Percentiles rank a stretch among this genome's conserved stretches.
Evolutionary conservation across 148 eudicot genomes (phyloP).

Genomic region (Cornus controversa): DNA sequence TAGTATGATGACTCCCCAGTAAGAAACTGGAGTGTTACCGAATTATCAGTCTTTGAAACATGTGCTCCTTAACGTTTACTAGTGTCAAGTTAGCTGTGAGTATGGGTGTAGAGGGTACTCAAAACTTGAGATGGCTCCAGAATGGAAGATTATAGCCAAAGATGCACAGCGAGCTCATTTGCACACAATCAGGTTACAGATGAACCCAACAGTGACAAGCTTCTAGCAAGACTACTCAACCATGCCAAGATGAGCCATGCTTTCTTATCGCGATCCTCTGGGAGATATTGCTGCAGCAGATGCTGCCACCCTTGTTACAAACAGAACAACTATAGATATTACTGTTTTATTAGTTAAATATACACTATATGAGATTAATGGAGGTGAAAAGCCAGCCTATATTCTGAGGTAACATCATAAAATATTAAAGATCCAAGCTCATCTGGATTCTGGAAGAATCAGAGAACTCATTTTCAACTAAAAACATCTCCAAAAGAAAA

Average conservation of each 20-base stretch:
- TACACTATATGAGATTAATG: too few species aligned
- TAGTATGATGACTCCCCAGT: too few species aligned
- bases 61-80: too few species aligned
- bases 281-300: conserved; percentile 68
- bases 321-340: conserved; percentile 64
- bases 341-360: too few species aligned
- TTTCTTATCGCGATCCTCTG: conserved; percentile 26
- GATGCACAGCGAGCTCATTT: conserved; percentile 65
- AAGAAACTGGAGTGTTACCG: too few species aligned
- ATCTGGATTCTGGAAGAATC: too few species aligned
- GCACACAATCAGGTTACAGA: conserved; percentile 30
- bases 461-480: too few species aligned
- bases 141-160: conserved; percentile 57
- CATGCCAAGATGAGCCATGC: conserved; percentile 35
- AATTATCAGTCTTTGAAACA: too few species aligned
- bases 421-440: too few species aligned
- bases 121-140: conserved; percentile 73
- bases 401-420: too few species aligned
- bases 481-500: too few species aligned
- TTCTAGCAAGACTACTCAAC: conserved; percentile 33
- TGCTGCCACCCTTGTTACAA: conserved; percentile 70
- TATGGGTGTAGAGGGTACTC: conserved; percentile 73
- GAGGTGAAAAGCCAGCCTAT: too few species aligned
- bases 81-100: conserved; percentile 66
- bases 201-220: conserved; percentile 28